Evolutionary conservation across 176 grass and related monocot species (phyloP).

Genomic region (Pontederia crassipes): DNA sequence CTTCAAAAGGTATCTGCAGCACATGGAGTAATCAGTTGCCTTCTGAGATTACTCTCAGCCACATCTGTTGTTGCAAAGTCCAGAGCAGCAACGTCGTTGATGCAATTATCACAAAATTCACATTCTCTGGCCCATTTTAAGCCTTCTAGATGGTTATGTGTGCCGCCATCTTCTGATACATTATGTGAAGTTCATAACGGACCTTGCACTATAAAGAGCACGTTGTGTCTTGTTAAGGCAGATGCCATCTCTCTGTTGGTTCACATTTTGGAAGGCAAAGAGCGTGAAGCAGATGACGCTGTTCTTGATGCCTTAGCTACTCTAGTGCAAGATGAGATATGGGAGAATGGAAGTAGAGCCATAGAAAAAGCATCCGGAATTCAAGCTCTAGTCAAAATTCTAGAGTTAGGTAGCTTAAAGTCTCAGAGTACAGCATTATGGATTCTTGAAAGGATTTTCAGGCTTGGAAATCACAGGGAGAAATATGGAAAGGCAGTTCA

Average conservation of each 20-base stretch:
- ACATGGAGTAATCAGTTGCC: conserved; percentile 50
- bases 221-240: conserved; percentile 74
- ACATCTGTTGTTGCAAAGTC: conserved; percentile 62
- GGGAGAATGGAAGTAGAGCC: conserved; percentile 50
- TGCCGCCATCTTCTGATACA: conserved; percentile 48
- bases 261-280: conserved; percentile 49
- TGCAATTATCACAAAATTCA: conserved; percentile 63
- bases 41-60: conserved; percentile 55
- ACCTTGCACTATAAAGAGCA: conserved; percentile 53
- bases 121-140: conserved; percentile 31
- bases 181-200: conserved; percentile 56
- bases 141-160: conserved; percentile 44
- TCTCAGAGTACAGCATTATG: conserved; percentile 71
- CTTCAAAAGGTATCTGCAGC: conserved; percentile 53
- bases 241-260: conserved; percentile 43
- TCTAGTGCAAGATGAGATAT: conserved; percentile 63
- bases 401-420: conserved; percentile 33
- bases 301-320: conserved; percentile 58
- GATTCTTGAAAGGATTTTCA: conserved; percentile 76
- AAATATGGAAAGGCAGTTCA: conserved; percentile 41
- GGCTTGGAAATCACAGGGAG: conserved; percentile 44
- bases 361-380: conserved; percentile 56
- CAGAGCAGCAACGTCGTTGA: conserved; percentile 57
- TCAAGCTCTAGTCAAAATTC: conserved; percentile 51
- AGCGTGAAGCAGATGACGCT: conserved; percentile 41